These are phyloP conservation scores for Pelargonium citronellum DNA, from an alignment of 441 rosid species.

Conservation along the genomic window DNA sequence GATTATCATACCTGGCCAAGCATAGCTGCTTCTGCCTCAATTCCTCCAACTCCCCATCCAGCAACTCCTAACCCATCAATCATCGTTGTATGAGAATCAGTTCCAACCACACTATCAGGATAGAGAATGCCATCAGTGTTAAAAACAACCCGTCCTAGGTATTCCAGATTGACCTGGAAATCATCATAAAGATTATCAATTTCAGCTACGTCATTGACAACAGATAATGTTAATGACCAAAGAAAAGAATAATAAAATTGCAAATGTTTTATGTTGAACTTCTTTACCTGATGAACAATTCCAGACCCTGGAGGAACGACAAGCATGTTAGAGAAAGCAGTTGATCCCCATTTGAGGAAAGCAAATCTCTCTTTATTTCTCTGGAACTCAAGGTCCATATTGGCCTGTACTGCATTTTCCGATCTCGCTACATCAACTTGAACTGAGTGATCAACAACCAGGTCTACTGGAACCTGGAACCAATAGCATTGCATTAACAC, in stretches of 20 bases:
- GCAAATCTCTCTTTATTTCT: constrained; percentile 57
- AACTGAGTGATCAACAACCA: constrained; percentile 60
- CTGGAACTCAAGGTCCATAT: constrained; percentile 49
- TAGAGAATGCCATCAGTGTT: constrained; percentile 49
- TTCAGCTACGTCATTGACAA: neutral
- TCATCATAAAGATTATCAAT: constrained; percentile 9
- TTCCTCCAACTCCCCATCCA: constrained; percentile 75
- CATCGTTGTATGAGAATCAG: constrained; percentile 69
- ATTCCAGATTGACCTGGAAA: constrained; percentile 57
- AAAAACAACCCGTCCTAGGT: constrained; percentile 57
- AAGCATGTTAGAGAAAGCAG: constrained; percentile 56
- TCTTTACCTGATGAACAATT: constrained; percentile 58
- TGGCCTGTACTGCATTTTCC: constrained; percentile 46
- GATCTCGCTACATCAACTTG: constrained; percentile 58
- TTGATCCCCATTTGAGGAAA: constrained; percentile 63
- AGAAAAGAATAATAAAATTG: constrained; percentile 1
- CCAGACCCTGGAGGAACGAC: constrained; percentile 70
- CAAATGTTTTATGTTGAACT: constrained; percentile 10
- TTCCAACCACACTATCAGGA: constrained; percentile 64
- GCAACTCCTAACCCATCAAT: constrained; percentile 63
- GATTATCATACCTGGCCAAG: constrained; percentile 49
- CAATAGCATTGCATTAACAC: neutral
- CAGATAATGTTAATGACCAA: neutral
- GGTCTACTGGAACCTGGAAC: constrained; percentile 53
- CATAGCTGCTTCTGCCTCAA: constrained; percentile 66